Conservation (phyloP, 2,329 filamentous ascomycete species). For the Botrytis fragariae region DNA sequence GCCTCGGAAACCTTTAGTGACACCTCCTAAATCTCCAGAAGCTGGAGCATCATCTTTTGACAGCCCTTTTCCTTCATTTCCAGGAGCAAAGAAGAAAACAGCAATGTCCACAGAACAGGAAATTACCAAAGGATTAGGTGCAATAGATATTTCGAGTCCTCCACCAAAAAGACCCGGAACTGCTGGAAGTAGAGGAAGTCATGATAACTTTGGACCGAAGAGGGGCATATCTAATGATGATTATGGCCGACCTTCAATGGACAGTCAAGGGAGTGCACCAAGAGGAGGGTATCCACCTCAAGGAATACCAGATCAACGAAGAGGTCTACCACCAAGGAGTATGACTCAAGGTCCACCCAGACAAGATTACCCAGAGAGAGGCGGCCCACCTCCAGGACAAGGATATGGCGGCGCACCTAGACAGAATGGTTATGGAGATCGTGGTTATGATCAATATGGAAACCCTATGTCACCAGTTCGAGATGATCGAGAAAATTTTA, state of each 20-base stretch:
- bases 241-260: constrained; percentile 32
- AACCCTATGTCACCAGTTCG: constrained; percentile 29
- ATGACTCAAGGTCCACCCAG: constrained; percentile 25
- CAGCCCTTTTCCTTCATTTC: constrained; percentile 49
- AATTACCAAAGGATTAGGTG: constrained; percentile 36
- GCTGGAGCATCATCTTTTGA: constrained; percentile 42
- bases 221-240: constrained; percentile 29
- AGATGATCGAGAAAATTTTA: constrained; percentile 44
- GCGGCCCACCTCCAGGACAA: constrained; percentile 19
- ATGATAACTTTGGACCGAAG: constrained; percentile 22
- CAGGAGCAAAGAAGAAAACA: constrained; percentile 42
- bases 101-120: constrained; percentile 41
- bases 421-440: constrained; percentile 33
- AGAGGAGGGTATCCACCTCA: constrained; percentile 31
- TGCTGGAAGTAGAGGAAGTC: constrained; percentile 31
- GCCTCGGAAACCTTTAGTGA: constrained; percentile 34
- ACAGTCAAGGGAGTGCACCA: constrained; percentile 31
- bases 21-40: constrained; percentile 41
- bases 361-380: constrained; percentile 14
- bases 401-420: constrained; percentile 23
- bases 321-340: constrained; percentile 26
- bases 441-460: constrained; percentile 32
- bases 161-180: constrained; percentile 26
- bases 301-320: constrained; percentile 29
- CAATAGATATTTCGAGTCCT: constrained; percentile 33